These are phyloP conservation scores for Ogataea parapolymorpha DNA, from an alignment of 805 yeast species.

Conservation along the genomic window DNA sequence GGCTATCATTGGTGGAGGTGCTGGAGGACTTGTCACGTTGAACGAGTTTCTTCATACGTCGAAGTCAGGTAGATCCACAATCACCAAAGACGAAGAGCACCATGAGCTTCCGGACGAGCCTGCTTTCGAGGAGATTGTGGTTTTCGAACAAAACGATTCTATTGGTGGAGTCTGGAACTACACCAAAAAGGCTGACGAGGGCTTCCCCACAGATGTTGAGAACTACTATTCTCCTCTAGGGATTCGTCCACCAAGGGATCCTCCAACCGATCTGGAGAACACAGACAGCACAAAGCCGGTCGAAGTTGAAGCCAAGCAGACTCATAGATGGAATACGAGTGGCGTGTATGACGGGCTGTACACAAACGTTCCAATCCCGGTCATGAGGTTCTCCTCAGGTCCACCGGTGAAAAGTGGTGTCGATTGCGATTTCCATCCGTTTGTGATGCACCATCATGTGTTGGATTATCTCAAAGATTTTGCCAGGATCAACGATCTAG, in stretches of 20 bases:
- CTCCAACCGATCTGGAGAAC: conserved; percentile 1
- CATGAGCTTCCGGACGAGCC: conserved; percentile 20
- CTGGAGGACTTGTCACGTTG: conserved; percentile 28
- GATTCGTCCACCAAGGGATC: conserved; percentile 12
- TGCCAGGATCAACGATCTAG: conserved; percentile 27
- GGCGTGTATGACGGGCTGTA: conserved; percentile 37
- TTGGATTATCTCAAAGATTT: conserved; percentile 17
- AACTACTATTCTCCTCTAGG: conserved; percentile 12
- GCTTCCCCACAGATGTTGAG: conserved; percentile 17
- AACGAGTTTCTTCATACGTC: conserved; percentile 32
- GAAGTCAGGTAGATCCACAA: conserved; percentile 27
- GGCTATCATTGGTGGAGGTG: conserved; percentile 35
- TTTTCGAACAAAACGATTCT: conserved; percentile 36
- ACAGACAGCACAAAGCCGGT: background rate
- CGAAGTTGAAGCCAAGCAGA: conserved; percentile 6
- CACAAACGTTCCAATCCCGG: conserved; percentile 39
- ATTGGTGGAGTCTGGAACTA: conserved; percentile 42
- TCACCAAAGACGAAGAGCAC: conserved; percentile 1
- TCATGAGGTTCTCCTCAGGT: conserved; percentile 38
- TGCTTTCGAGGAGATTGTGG: conserved; percentile 35
- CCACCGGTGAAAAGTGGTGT: conserved; percentile 7
- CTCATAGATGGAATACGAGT: conserved; percentile 31
- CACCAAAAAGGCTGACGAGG: conserved; percentile 18
- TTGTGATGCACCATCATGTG: conserved; percentile 22
- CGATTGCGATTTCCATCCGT: conserved; percentile 21